A percentile compares a stretch with the other conserved stretches of the same genome.
phyloP scores from a whole-genome alignment of 306 rosid genomes.

The Crotalaria pallida region DNA sequence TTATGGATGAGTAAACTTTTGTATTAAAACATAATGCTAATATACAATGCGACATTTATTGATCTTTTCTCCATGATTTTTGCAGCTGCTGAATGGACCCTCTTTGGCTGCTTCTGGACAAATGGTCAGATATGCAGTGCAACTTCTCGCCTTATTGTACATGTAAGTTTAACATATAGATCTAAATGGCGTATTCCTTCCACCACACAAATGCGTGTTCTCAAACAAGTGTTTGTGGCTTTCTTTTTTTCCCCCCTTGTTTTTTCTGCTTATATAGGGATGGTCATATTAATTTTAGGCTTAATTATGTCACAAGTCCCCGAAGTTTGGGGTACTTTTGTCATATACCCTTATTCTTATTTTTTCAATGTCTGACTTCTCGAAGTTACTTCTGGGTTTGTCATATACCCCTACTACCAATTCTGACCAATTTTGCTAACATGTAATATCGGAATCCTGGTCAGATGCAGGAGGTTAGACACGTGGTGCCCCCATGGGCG shows the following conservation, averaged over 20 bases:
- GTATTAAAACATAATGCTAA: neutral
- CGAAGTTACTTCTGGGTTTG: too few species aligned
- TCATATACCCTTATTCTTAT: too few species aligned
- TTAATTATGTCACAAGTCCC: too few species aligned
- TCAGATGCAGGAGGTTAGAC: too few species aligned
- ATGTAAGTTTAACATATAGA: constrained; percentile 44
- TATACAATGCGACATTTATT: neutral
- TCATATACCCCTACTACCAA: too few species aligned
- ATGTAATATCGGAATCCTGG: too few species aligned
- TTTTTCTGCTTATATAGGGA: neutral
- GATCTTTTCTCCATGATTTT: constrained; percentile 18
- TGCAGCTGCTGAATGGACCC: constrained; percentile 85
- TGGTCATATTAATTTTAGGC: too few species aligned
- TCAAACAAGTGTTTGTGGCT: constrained; percentile 7
- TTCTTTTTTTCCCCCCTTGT: neutral
- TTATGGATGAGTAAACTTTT: constrained; percentile 3
- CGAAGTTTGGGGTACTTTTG: too few species aligned
- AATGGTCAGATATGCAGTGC: constrained; percentile 97
- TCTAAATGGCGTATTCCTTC: neutral
- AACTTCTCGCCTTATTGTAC: constrained; percentile 77
- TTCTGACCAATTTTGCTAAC: too few species aligned
- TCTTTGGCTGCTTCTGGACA: constrained; percentile 77
- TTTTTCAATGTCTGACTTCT: too few species aligned
- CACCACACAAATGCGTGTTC: neutral
- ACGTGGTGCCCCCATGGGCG: too few species aligned